phyloP scores from a whole-genome alignment of 441 rosid genomes.

The Gossypium gossypioides region DNA sequence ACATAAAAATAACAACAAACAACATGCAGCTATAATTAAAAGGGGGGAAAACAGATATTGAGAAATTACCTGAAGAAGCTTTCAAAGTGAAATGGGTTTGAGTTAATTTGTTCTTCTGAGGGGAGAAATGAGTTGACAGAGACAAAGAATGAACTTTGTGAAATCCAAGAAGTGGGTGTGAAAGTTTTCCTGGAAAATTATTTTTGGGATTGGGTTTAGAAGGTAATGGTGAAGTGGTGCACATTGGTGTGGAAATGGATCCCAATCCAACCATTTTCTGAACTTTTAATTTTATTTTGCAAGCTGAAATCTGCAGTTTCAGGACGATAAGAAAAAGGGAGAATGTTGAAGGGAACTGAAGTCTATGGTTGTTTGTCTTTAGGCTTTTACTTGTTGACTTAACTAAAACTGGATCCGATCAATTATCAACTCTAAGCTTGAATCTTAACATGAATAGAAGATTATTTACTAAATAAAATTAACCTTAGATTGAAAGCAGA shows the following conservation, averaged over 20 bases:
- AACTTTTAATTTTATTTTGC: not conserved
- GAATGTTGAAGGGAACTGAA: not conserved
- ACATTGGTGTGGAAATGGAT: slow-evolving; percentile 20
- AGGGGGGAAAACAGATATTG: not conserved
- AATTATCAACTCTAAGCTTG: not conserved
- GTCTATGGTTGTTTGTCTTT: not conserved
- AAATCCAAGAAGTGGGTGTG: slow-evolving; percentile 4
- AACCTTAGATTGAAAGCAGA: no score
- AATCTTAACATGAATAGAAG: no score
- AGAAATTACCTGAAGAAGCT: slow-evolving; percentile 44
- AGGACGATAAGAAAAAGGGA: not conserved
- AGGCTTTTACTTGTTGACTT: not conserved
- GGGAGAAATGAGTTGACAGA: not conserved
- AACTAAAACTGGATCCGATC: not conserved
- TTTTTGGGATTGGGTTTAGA: slow-evolving; percentile 10
- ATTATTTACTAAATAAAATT: no score
- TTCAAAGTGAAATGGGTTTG: slow-evolving; percentile 19
- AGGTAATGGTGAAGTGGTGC: slow-evolving; percentile 15
- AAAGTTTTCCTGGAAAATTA: slow-evolving; percentile 12
- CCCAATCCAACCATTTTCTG: slow-evolving; percentile 14
- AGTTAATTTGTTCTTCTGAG: slow-evolving; percentile 8
- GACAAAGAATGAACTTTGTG: slow-evolving; percentile 10
- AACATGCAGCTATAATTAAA: not conserved
- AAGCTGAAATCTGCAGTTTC: not conserved
- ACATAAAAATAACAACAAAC: no score